Evolutionary conservation across 2,329 filamentous ascomycete genomes (phyloP), one percentile per base, ranked within the genome.

Genomic region (Claviceps humidiphila): DNA sequence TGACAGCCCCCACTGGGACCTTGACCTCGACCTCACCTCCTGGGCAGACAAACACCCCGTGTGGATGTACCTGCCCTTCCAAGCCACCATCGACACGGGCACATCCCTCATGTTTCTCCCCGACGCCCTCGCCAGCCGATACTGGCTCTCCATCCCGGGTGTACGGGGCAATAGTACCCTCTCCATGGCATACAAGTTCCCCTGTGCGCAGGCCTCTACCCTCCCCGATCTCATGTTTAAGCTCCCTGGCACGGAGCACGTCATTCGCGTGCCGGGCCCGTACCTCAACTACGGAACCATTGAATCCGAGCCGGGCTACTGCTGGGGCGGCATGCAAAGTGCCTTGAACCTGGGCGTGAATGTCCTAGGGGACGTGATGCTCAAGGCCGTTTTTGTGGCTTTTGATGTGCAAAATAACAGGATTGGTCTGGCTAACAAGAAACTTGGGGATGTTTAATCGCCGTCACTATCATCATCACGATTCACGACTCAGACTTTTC

Each of bases 321-420:
- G 88, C 74, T 90, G 80, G 65, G 87, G 87, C 52, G 88, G 87
- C 48, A 77, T 94, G 56, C 88, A 93, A 72, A 74, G 69, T 38
- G 66, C 72, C 44, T 67, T 66, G 16, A 62, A 61, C 24, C 59
- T 72, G 49, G 61, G 63, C 1, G 74, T 83, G 56, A 80, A 75
- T 52, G 88, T 94, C 61, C 78, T 90, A 52, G 88, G 88, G 9
- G 86, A 90, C 55, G 74, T 86, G 52, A 87, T 89, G 71, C 75
- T 93, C 58, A 93, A 93, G 78, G 78, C 78, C 52, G 73, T 86
- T 56, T 89, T 85, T 63, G 81, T 84, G 34, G 80, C 88, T 47
- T 89, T 88, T 64, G 84, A 89, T 48, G 57, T 75, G 11, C 68
- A 71, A 48, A 63, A 59, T 14, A 61, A 64, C 14, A 61, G 58